Evolutionary conservation across 1,139 yeast genomes (phyloP).

Genomic region (Entelexis sorbosivorans): DNA sequence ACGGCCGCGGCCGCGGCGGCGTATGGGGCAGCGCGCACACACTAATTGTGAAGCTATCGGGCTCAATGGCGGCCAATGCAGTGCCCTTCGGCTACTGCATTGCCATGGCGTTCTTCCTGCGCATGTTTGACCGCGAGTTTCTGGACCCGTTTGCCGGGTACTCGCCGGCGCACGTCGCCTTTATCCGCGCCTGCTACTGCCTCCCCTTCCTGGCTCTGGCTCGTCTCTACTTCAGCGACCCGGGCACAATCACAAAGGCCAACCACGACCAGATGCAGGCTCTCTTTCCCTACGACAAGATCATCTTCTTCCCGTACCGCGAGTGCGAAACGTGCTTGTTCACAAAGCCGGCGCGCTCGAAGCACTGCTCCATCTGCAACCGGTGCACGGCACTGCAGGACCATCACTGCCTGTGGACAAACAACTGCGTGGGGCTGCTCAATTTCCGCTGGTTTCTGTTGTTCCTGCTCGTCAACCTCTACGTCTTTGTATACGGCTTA

Average conservation of each 20-base stretch:
- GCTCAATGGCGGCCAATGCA: constrained; percentile 21
- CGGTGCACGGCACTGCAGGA: constrained; percentile 60
- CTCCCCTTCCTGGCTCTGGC: constrained; percentile 37
- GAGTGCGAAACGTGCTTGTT: constrained; percentile 50
- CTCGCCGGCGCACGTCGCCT: constrained; percentile 27
- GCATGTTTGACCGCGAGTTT: constrained; percentile 35
- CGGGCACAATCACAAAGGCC: constrained; percentile 38
- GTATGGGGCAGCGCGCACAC: neutral
- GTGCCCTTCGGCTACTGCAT: constrained; percentile 43
- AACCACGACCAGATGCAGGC: constrained; percentile 26
- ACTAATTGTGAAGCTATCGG: constrained; percentile 7
- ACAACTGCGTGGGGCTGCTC: constrained; percentile 73
- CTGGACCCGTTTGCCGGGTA: constrained; percentile 20
- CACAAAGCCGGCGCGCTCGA: constrained; percentile 76
- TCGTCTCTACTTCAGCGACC: constrained; percentile 43
- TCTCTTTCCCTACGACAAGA: constrained; percentile 41
- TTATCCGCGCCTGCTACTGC: constrained; percentile 27
- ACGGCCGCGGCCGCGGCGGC: constrained; percentile 1
- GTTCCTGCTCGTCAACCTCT: constrained; percentile 47
- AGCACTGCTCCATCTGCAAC: constrained; percentile 72
- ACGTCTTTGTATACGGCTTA: constrained; percentile 54
- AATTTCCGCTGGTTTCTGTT: constrained; percentile 62
- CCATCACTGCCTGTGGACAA: constrained; percentile 94
- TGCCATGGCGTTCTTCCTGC: constrained; percentile 40
- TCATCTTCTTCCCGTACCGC: constrained; percentile 45